These are phyloP conservation scores for Mycena capillaripes DNA, from an alignment of 768 basidiomycete species.

Conservation along the genomic window DNA sequence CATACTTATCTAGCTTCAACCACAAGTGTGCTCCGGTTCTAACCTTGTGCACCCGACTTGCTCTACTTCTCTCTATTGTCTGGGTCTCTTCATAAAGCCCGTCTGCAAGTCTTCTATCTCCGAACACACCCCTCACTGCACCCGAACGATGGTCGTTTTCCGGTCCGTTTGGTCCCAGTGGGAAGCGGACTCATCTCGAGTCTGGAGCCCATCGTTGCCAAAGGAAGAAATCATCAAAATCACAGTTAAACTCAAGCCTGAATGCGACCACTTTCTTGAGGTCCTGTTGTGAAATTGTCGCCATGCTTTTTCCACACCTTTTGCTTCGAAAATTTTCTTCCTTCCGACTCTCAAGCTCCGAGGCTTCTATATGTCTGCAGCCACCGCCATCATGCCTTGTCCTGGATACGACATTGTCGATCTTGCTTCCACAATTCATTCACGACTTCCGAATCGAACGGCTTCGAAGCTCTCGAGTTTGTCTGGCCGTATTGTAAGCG, in stretches of 20 bases:
- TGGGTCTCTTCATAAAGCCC: background rate
- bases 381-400: background rate
- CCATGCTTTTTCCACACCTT: background rate
- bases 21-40: background rate
- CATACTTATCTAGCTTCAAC: background rate
- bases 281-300: too few species aligned
- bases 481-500: background rate
- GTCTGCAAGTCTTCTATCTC: background rate
- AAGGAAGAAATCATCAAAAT: background rate
- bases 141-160: too few species aligned
- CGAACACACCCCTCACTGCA: background rate
- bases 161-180: too few species aligned
- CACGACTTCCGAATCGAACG: background rate
- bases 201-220: too few species aligned
- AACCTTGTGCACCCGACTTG: background rate
- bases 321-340: background rate
- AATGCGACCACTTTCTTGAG: too few species aligned
- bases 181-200: too few species aligned
- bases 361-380: constrained; percentile 1
- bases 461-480: background rate
- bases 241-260: too few species aligned
- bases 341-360: background rate
- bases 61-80: background rate
- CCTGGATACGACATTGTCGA: background rate
- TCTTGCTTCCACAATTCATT: background rate